phyloP scores from a whole-genome alignment of 2,329 filamentous ascomycete species.

The Fragosphaeria purpurea region DNA sequence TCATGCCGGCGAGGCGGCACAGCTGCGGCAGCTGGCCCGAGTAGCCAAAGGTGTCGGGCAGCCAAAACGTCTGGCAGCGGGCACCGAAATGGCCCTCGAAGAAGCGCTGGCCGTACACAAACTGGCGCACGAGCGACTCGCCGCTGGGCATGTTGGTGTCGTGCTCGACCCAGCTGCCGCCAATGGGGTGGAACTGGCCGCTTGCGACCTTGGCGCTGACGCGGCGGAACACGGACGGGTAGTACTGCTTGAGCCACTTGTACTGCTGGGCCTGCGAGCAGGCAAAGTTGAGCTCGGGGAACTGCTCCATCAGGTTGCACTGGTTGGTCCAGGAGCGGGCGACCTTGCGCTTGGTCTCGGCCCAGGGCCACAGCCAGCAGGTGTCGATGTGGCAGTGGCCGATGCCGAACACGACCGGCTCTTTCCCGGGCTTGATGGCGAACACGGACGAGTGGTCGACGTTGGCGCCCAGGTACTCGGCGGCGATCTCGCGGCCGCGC shows the following conservation, averaged over 20 bases:
- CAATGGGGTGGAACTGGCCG: conserved; percentile 87
- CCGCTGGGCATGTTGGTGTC: conserved; percentile 96
- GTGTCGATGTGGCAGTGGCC: conserved; percentile 98
- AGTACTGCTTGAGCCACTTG: conserved; percentile 89
- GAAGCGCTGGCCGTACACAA: conserved; percentile 89
- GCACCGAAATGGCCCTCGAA: conserved; percentile 89
- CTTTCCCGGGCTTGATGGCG: conserved; percentile 56
- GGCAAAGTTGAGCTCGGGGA: conserved; percentile 86
- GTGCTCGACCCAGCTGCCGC: conserved; percentile 97
- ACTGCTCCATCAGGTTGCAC: conserved; percentile 88
- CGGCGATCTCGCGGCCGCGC: conserved; percentile 71
- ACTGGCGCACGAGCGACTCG: conserved; percentile 87
- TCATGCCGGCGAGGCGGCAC: conserved; percentile 91
- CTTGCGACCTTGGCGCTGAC: conserved; percentile 87
- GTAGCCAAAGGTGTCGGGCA: conserved; percentile 97
- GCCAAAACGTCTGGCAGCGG: conserved; percentile 87
- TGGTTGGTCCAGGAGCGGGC: conserved; percentile 95
- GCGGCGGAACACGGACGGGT: conserved; percentile 79
- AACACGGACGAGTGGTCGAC: conserved; percentile 82
- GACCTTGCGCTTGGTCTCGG: conserved; percentile 93
- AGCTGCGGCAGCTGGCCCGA: conserved; percentile 90
- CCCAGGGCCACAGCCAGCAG: conserved; percentile 98
- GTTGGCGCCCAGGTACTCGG: conserved; percentile 69
- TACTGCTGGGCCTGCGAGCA: conserved; percentile 95
- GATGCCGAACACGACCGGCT: conserved; percentile 74